These are phyloP conservation scores for Lagenidium giganteum DNA, from an alignment of 352 stramenopile species.

Conservation along the genomic window DNA sequence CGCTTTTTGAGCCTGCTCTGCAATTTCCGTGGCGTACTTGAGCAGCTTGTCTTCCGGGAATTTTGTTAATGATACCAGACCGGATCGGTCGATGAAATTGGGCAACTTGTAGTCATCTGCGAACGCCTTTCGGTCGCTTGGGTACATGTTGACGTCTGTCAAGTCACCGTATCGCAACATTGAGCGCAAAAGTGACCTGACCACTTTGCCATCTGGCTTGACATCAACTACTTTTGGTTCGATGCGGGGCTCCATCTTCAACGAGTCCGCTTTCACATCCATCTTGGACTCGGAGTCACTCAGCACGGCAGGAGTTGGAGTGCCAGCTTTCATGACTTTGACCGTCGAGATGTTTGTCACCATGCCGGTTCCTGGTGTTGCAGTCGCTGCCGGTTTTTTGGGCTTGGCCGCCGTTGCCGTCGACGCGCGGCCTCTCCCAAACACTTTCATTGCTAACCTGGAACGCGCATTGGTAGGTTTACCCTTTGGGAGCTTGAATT, in stretches of 20 bases:
- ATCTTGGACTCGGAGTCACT: conserved; percentile 12
- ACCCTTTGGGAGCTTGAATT: conserved; percentile 34
- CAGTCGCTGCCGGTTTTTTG: conserved; percentile 35
- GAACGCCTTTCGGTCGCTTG: conserved; percentile 38
- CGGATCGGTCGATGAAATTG: conserved; percentile 68
- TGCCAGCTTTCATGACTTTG: conserved; percentile 32
- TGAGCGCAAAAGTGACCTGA: conserved; percentile 59
- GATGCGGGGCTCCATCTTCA: conserved; percentile 43
- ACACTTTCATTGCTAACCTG: conserved; percentile 69
- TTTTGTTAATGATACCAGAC: conserved; percentile 48
- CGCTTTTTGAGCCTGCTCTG: conserved; percentile 37
- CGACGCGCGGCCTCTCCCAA: conserved; percentile 50
- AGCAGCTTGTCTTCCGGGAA: conserved; percentile 45
- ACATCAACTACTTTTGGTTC: conserved; percentile 28
- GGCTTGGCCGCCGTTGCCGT: conserved; percentile 22
- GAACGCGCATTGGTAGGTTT: conserved; percentile 70
- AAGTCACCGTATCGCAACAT: conserved; percentile 80
- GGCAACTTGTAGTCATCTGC: conserved; percentile 74
- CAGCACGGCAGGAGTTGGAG: conserved; percentile 10
- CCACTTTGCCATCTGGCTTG: conserved; percentile 56
- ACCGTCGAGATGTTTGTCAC: conserved; percentile 59
- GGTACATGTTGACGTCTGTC: conserved; percentile 62
- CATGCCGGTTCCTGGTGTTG: conserved; percentile 11
- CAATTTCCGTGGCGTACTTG: conserved; percentile 59
- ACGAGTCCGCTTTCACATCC: no score